phyloP scores from a whole-genome alignment of 139 green algal genomes.

The Spirogloea muscicola region DNA sequence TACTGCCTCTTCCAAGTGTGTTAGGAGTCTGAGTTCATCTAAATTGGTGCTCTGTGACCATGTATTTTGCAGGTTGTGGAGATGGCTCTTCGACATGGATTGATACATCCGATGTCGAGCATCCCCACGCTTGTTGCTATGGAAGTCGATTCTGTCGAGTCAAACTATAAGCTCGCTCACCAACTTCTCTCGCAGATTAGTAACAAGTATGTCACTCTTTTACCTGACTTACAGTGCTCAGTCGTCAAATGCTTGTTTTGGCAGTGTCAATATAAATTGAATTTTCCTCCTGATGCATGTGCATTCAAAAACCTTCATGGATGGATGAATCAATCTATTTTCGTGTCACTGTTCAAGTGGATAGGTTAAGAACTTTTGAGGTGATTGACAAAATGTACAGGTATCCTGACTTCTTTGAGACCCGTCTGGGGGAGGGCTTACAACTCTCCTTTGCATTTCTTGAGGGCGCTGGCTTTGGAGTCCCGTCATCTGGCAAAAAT shows the following conservation, averaged over 20 bases:
- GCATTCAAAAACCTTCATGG: not conserved
- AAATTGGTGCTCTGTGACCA: no score
- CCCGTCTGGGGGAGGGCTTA: slow-evolving; percentile 5
- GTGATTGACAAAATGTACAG: not conserved
- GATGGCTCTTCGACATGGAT: slow-evolving; percentile 35
- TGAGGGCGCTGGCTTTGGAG: not conserved
- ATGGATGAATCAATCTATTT: not conserved
- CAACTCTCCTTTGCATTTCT: slow-evolving; percentile 13
- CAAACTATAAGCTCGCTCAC: slow-evolving; percentile 17
- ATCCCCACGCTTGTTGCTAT: slow-evolving; percentile 32
- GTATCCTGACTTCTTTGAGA: slow-evolving; percentile 25
- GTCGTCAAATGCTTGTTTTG: no score
- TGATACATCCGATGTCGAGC: slow-evolving; percentile 41
- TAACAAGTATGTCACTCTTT: slow-evolving; percentile 28
- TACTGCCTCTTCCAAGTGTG: not conserved
- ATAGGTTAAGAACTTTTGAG: not conserved
- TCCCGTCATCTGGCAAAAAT: not conserved
- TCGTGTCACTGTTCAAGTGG: not conserved
- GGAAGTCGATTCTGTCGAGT: slow-evolving; percentile 19
- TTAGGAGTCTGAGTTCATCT: no score
- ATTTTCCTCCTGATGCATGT: no score
- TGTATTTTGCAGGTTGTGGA: slow-evolving; percentile 30
- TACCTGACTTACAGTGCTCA: no score
- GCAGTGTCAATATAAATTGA: no score
- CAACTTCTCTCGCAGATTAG: slow-evolving; percentile 13